Conservation (phyloP, 1,284 basidiomycete genomes). For the Amylostereum areolatum region DNA sequence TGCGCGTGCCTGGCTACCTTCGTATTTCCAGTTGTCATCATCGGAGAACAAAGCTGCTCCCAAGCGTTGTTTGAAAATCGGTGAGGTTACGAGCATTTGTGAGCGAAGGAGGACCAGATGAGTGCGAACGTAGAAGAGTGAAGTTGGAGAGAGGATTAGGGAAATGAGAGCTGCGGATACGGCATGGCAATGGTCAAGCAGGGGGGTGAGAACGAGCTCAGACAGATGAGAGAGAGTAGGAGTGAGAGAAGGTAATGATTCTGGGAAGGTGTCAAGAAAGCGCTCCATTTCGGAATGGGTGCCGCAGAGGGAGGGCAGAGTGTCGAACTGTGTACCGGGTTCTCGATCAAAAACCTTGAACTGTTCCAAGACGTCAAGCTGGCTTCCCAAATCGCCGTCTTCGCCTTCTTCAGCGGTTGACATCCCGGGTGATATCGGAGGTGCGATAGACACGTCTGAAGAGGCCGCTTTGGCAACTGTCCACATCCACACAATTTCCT, state of each 20-base stretch:
- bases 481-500: slow-evolving; percentile 64
- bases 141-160: slow-evolving; percentile 49
- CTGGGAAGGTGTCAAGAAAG: slow-evolving; percentile 55
- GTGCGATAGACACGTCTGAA: neutral
- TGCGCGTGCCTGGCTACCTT: slow-evolving; percentile 15
- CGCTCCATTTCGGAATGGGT: slow-evolving; percentile 19
- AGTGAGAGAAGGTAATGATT: slow-evolving; percentile 49
- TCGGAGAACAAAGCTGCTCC: slow-evolving; percentile 66
- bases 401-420: slow-evolving; percentile 55
- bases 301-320: slow-evolving; percentile 20
- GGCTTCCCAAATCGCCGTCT: too few species aligned
- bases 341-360: slow-evolving; percentile 62
- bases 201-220: slow-evolving; percentile 49
- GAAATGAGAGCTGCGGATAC: slow-evolving; percentile 58
- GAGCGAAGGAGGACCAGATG: slow-evolving; percentile 65
- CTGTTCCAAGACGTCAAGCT: slow-evolving; percentile 27
- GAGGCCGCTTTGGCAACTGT: slow-evolving; percentile 14
- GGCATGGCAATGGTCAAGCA: slow-evolving; percentile 47
- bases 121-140: slow-evolving; percentile 49
- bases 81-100: slow-evolving; percentile 61
- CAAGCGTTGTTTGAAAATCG: slow-evolving; percentile 60
- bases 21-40: slow-evolving; percentile 38
- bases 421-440: slow-evolving; percentile 32
- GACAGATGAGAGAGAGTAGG: slow-evolving; percentile 59
- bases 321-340: slow-evolving; percentile 38